Conservation (phyloP, 179 eudicot genomes). For the Kewa caespitosa region DNA sequence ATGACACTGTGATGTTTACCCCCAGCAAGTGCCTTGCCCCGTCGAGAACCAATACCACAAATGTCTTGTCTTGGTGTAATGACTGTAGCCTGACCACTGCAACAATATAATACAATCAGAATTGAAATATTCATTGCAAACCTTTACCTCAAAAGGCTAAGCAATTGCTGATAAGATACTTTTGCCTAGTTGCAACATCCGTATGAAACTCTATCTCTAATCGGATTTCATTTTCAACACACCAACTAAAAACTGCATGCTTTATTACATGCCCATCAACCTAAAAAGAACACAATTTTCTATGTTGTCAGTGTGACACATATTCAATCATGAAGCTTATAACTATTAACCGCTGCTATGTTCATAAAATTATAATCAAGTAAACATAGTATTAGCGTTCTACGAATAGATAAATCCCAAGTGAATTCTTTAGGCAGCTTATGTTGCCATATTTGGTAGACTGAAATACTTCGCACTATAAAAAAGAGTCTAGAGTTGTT, state of each 20-base stretch:
- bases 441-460: too few relatives aligned
- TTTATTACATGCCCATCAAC: slow-evolving; percentile 1
- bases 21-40: slow-evolving; percentile 87
- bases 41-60: slow-evolving; percentile 86
- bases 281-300: not conserved
- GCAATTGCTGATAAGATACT: not conserved
- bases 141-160: not conserved
- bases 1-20: slow-evolving; percentile 96
- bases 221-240: not conserved
- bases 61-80: slow-evolving; percentile 91
- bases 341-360: too few relatives aligned
- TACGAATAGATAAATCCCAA: too few relatives aligned
- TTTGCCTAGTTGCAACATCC: not conserved
- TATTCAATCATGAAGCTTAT: too few relatives aligned
- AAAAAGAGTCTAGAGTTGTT: too few relatives aligned
- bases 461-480: too few relatives aligned
- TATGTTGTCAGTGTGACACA: not conserved
- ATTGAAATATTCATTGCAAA: slow-evolving; percentile 5
- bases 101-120: slow-evolving; percentile 19
- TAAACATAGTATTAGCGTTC: too few relatives aligned
- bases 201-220: too few relatives aligned
- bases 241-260: not conserved
- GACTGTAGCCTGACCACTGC: slow-evolving; percentile 98
- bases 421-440: too few relatives aligned
- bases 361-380: too few relatives aligned